Base-by-base conservation (phyloP, 2,329 filamentous ascomycete species). In the Botrytis tulipae region DNA sequence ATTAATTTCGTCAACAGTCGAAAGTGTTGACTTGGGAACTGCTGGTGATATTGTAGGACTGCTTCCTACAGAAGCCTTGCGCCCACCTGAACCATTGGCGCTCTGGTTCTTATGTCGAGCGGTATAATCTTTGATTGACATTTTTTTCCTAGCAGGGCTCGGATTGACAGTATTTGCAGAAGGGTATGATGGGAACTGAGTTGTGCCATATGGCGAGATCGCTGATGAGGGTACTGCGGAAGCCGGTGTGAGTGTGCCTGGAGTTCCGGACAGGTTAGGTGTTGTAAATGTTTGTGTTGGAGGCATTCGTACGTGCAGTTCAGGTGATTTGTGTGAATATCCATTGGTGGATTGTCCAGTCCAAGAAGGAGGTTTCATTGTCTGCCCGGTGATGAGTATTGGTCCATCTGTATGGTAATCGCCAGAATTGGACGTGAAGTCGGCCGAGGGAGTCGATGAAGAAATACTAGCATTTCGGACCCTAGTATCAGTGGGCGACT, bases 81-180 rank as follows among this genome's bases (percentile, higher is more conserved):
- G 74, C 5, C 71, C 68, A 44, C 62, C 74, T 6, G 74, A 70
- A 20, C 77, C 71, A 60, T 80, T 76, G 12, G 75, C 72, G 44
- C 75, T 78, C 74, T 84, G 84, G 42, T 82, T 84, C 78, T 79
- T 85, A 8, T 57, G 51, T 4, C 85, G 85, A 4, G 85, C 85
- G 78, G 89, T 90, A 78, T 92, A 92, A 78, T 91, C 90, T 78
- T 89, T 91, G 2, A 91, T 80, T 75, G 88, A 91, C 54, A 92
- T 82, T 80, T 91, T 91, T 84, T 92, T 91, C 72, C 79, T 80
- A 46, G 89, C 83, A 3, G 90, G 89, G 75, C 88, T 91, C 4
- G 84, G 84, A 9, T 80, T 80, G 14, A 83, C 77, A 22, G 86
- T 84, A 73, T 86, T 88, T 48, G 84, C 78, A 10, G 83, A 78